A percentile compares a stretch with the other conserved stretches of the same genome.
phyloP scores from a whole-genome alignment of 148 eudicot species.

The Rhododendron simsii region DNA sequence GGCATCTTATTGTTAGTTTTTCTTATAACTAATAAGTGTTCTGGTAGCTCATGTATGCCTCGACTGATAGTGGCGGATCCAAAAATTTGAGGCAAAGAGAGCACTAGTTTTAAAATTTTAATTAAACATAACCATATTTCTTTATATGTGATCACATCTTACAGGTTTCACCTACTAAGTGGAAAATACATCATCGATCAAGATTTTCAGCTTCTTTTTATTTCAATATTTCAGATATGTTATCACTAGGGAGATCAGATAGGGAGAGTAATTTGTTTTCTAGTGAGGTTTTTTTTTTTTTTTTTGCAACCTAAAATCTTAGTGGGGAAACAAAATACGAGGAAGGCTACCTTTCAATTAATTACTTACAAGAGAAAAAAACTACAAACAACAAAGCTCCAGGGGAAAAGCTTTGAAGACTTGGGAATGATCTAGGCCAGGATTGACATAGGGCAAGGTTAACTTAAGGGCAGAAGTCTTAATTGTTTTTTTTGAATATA shows the following conservation, averaged over 20 bases:
- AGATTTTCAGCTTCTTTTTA: not conserved
- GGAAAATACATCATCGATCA: not conserved
- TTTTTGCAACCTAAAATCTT: too few relatives aligned
- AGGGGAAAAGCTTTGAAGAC: not conserved
- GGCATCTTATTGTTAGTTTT: too few relatives aligned
- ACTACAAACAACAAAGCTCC: too few relatives aligned
- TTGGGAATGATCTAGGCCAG: not conserved
- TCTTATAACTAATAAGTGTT: too few relatives aligned
- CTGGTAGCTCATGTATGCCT: fast-evolving
- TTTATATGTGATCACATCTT: too few relatives aligned
- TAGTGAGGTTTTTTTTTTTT: not conserved
- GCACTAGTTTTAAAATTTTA: too few relatives aligned
- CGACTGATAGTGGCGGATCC: not conserved
- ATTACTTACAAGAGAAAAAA: too few relatives aligned
- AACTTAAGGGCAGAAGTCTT: not conserved
- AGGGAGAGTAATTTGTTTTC: not conserved
- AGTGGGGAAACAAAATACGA: not conserved
- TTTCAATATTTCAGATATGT: too few relatives aligned
- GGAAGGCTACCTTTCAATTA: not conserved
- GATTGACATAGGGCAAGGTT: not conserved
- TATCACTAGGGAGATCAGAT: not conserved
- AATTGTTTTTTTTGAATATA: too few relatives aligned
- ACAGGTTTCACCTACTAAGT: too few relatives aligned
- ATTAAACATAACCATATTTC: too few relatives aligned
- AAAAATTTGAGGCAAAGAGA: too few relatives aligned